Evolutionary conservation across 129 eudicot species (phyloP).

Genomic region (Chrysanthemum lavandulifolium): DNA sequence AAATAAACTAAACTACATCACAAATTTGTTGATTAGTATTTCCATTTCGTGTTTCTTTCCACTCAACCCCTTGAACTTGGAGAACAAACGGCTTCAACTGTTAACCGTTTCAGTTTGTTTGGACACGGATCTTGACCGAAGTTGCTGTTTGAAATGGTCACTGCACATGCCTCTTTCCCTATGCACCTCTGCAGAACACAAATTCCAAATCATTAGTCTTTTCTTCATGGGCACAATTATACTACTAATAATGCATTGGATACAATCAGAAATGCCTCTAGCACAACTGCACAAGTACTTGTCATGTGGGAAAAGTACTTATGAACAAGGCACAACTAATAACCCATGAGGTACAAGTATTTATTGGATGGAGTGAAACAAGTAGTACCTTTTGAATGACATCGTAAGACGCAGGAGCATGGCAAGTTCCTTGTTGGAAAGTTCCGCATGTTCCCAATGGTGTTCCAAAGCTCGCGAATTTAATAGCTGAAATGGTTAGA

Average conservation of each 20-base stretch:
- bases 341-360: constrained; percentile 4
- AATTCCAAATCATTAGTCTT: not conserved
- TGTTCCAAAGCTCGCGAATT: constrained; percentile 61
- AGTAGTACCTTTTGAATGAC: constrained; percentile 34
- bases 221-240: not conserved
- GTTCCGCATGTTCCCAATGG: constrained; percentile 59
- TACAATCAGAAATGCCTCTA: not conserved
- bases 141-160: constrained; percentile 45
- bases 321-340: no score
- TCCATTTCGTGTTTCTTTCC: constrained; percentile 19
- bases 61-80: constrained; percentile 34
- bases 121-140: constrained; percentile 69
- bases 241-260: no score
- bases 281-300: not conserved
- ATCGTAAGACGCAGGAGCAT: constrained; percentile 39
- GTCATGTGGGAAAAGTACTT: not conserved
- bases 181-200: constrained; percentile 45
- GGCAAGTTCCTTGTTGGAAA: constrained; percentile 53
- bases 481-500: constrained; percentile 41
- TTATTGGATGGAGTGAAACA: not conserved
- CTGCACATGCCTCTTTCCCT: constrained; percentile 54
- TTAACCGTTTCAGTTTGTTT: constrained; percentile 44
- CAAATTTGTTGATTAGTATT: constrained; percentile 34
- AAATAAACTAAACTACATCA: constrained; percentile 35
- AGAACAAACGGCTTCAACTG: constrained; percentile 58